Evolutionary conservation across 148 eudicot species (phyloP), one percentile per base, ranked within the genome.

Genomic region (Silene latifolia): DNA sequence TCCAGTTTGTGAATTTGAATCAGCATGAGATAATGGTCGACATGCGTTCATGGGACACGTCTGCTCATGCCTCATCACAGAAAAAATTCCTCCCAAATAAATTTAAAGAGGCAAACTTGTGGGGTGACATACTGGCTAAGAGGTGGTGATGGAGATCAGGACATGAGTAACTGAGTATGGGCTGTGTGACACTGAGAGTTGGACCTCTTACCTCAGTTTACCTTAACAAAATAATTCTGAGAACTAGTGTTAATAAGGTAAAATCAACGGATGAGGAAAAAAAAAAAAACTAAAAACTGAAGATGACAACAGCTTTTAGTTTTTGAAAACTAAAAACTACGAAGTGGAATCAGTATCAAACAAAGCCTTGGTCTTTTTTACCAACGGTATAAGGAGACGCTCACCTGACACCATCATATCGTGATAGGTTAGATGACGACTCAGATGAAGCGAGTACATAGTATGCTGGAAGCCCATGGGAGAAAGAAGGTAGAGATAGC

Each of bases 391-490:
- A 62, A 57, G 62, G 8, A 18, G 74, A 67, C 54, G 67, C 80
- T 82, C 70, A 95, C 98, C 98, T 89, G 72, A 92, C 82, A 77
- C 97, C 90, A 84, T 96, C 99, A 86, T 92, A 96, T 73, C 99
- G 92, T 42, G 99, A 83, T 83, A 96, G 85, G 74, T 96, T 96
- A 58, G 99, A 96, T 60, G 99, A 96, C 47, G 99, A 89, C 73
- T 96, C 99, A 17, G 97, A 96, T 23, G 94, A 89, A 78, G 99
- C 99, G 82, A 96, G 92, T 58, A 92, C 87, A 78, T 90, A 96
- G 77, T 96, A 96, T 47, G 99, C 99, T 57, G 99, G 99, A 79
- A 96, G 87, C 74, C 99, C 99, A 67, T 88, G 89, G 76, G 99
- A 89, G 76, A 92, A 96, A 47, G 99, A 90, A 32, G 99, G 99